These are phyloP conservation scores for Daedaleopsis nitida DNA, from an alignment of 768 basidiomycete species.

Conservation along the genomic window DNA sequence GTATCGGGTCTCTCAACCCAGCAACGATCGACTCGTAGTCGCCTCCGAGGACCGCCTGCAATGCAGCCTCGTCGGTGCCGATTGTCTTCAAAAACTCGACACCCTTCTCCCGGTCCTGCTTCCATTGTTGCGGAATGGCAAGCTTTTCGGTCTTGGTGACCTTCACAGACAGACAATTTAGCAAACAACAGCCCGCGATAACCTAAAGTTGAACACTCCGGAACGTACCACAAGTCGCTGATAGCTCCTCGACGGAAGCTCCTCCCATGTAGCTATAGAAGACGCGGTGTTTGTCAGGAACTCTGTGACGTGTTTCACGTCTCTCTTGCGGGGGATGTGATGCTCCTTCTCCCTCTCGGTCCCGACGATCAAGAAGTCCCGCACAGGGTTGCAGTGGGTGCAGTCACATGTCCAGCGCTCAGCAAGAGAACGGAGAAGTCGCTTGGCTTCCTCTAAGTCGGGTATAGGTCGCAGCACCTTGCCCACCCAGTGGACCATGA, in stretches of 20 bases:
- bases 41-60: conserved; percentile 6
- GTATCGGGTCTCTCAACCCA: too few relatives aligned
- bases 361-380: conserved; percentile 4
- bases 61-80: neutral
- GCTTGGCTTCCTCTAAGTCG: neutral
- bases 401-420: conserved; percentile 16
- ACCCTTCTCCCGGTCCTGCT: neutral
- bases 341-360: neutral
- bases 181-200: neutral
- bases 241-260: conserved; percentile 13
- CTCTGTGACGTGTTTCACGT: conserved; percentile 19
- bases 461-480: conserved; percentile 17
- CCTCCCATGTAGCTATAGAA: conserved; percentile 9
- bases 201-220: too few relatives aligned
- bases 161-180: neutral
- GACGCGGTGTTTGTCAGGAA: conserved; percentile 5
- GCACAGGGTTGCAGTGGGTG: neutral
- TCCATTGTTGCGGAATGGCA: neutral
- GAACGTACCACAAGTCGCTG: conserved; percentile 20
- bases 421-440: neutral
- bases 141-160: conserved; percentile 8
- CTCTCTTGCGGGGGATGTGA: conserved; percentile 12
- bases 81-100: neutral
- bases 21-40: conserved; percentile 5
- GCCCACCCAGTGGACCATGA: conserved; percentile 13